A percentile compares a stretch with the other conserved stretches of the same genome.
Evolutionary conservation across 2,329 filamentous ascomycete species (phyloP).

Genomic region (Spiromastix sp.): DNA sequence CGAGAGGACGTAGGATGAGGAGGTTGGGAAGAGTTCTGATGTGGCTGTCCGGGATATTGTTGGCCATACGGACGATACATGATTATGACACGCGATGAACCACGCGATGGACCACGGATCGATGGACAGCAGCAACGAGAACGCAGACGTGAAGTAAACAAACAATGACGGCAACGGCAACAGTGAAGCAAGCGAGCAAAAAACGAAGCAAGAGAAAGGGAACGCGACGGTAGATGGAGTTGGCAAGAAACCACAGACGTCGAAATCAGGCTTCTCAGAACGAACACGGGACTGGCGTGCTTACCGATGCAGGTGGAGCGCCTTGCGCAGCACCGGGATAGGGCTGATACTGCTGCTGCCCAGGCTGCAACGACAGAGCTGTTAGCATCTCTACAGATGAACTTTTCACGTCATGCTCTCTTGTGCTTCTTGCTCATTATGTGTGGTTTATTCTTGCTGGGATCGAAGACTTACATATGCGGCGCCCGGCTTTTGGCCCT

Average conservation of each 20-base stretch:
- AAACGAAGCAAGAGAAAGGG: slow-evolving; percentile 17
- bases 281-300: slow-evolving; percentile 12
- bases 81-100: slow-evolving; percentile 12
- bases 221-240: not conserved
- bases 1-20: slow-evolving; percentile 24
- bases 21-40: slow-evolving; percentile 23
- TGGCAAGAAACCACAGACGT: not conserved
- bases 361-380: slow-evolving; percentile 22
- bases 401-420: no score
- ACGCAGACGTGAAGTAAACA: slow-evolving; percentile 19
- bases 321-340: slow-evolving; percentile 35
- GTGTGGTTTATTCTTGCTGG: no score
- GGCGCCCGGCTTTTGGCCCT: slow-evolving; percentile 24
- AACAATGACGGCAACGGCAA: no score
- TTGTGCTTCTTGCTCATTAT: no score
- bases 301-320: slow-evolving; percentile 24
- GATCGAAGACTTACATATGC: slow-evolving; percentile 44
- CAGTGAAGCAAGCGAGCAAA: slow-evolving; percentile 8
- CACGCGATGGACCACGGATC: slow-evolving; percentile 1
- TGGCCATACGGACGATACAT: slow-evolving; percentile 30
- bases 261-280: slow-evolving; percentile 1
- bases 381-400: no score
- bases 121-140: slow-evolving; percentile 7
- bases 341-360: slow-evolving; percentile 45
- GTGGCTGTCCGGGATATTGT: slow-evolving; percentile 26